Evolutionary conservation across 2,329 filamentous ascomycete species (phyloP), one percentile per base, ranked within the genome.

Genomic region (Incumbomyces delicatus): DNA sequence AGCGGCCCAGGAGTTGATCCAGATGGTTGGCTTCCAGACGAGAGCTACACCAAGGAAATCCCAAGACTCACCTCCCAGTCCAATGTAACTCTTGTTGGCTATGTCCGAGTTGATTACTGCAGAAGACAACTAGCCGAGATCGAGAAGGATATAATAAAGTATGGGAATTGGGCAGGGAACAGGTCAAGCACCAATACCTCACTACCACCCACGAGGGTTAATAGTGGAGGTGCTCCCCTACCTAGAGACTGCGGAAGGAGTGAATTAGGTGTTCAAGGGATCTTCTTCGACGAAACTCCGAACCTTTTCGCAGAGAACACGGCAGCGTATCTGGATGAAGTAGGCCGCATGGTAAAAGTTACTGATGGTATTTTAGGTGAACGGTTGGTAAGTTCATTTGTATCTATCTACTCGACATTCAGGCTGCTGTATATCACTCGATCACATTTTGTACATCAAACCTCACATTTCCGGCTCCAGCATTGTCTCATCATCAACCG

Each of bases 231-330:
- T 16, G 17, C 11, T 37, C 10, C 10, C 8, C 8, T 11, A 10
- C 10, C 35, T 10, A 16, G 14, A 16, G 10, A 37, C 10, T 37
- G 10, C 8, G 8, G 8, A 16, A 8, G 17, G 35, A 8, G 35
- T 8, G 10, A 16, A 10, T 17, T 66, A 17, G 50, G 54, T 6
- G 56, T 68, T 20, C 53, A 58, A 3, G 66, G 66, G 4, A 66
- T 68, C 33, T 69, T 68, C 56, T 64, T 68, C 48, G 66, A 69
- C 46, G 64, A 68, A 46, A 57, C 58, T 5, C 53, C 62, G 1
- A 49, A 49, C 16, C 47, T 51, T 11, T 58, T 59, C 42, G 50
- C 58, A 4, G 37, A 48, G 1, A 44, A 35, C 18, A 53, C 53
- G 27, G 12, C 18, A 14, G 49, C 49, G 1, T 62, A 61, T 37